Percentiles rank a stretch among this genome's conserved stretches.
These are phyloP conservation scores for Crassisporium funariophilum DNA, from an alignment of 768 basidiomycete species.

Conservation along the genomic window DNA sequence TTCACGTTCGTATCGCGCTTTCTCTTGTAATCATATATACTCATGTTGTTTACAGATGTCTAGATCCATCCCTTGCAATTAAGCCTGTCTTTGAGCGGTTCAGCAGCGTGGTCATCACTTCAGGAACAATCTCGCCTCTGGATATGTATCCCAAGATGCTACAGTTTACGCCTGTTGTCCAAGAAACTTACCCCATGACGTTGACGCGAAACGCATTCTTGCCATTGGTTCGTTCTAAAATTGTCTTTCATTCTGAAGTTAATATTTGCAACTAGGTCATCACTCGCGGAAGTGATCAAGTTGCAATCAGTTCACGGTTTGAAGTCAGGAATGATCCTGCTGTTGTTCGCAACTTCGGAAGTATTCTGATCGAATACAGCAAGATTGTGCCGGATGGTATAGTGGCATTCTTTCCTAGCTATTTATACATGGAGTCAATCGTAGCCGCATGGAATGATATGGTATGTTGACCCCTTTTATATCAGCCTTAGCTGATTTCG, in stretches of 20 bases:
- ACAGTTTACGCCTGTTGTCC: constrained; percentile 94
- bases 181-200: constrained; percentile 98
- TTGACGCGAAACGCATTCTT: constrained; percentile 94
- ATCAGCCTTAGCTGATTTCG: background rate
- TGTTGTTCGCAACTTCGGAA: constrained; percentile 98
- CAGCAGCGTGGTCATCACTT: constrained; percentile 97
- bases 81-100: constrained; percentile 98
- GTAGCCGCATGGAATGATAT: constrained; percentile 99
- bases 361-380: constrained; percentile 96
- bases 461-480: constrained; percentile 52
- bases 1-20: constrained; percentile 62
- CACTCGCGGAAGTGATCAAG: constrained; percentile 97
- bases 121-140: constrained; percentile 95
- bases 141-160: constrained; percentile 99
- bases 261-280: constrained; percentile 66
- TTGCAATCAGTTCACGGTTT: constrained; percentile 96
- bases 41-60: constrained; percentile 60
- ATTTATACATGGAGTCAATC: constrained; percentile 99
- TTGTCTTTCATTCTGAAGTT: constrained; percentile 7
- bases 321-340: constrained; percentile 99
- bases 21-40: constrained; percentile 4
- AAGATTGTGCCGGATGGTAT: constrained; percentile 98
- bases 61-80: constrained; percentile 97
- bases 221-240: constrained; percentile 66
- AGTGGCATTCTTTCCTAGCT: constrained; percentile 98